Conservation (phyloP, 169 alveolate species). For the Eimeria maxima region DNA sequence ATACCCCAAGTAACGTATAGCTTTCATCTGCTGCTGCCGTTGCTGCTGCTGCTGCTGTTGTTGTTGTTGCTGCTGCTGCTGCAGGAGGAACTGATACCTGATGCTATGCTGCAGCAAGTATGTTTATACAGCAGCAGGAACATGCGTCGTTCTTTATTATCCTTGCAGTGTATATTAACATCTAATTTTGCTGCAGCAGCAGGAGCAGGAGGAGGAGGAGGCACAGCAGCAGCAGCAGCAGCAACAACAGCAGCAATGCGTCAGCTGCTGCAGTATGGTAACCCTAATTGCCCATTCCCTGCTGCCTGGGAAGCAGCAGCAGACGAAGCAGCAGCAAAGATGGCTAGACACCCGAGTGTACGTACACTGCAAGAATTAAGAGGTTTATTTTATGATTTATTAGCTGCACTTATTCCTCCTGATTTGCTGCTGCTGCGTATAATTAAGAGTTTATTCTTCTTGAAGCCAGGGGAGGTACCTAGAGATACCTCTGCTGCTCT, state of each 20-base stretch:
- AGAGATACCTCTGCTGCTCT: neutral
- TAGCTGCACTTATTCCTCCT: constrained; percentile 56
- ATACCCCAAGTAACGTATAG: neutral
- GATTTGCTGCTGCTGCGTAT: constrained; percentile 44
- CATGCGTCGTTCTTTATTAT: constrained; percentile 94
- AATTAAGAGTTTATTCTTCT: neutral
- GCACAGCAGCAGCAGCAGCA: constrained; percentile 65
- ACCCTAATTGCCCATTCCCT: neutral
- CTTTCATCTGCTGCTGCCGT: neutral
- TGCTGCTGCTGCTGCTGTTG: neutral
- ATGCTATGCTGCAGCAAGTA: constrained; percentile 88
- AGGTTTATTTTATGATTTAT: constrained; percentile 40
- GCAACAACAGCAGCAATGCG: constrained; percentile 20
- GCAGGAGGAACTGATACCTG: constrained; percentile 87
- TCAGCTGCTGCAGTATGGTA: neutral
- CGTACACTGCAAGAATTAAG: constrained; percentile 49
- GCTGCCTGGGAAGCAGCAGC: constrained; percentile 4
- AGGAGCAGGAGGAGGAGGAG: neutral
- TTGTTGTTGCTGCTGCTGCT: constrained; percentile 5
- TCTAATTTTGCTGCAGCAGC: constrained; percentile 48
- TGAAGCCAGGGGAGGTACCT: neutral
- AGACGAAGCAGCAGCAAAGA: constrained; percentile 21
- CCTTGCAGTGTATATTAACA: constrained; percentile 86
- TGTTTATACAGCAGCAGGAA: constrained; percentile 90
- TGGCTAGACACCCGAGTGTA: constrained; percentile 19